A percentile compares a stretch with the other conserved stretches of the same genome.
phyloP scores from a whole-genome alignment of 805 yeast species.

The Osmozyma mogii region DNA sequence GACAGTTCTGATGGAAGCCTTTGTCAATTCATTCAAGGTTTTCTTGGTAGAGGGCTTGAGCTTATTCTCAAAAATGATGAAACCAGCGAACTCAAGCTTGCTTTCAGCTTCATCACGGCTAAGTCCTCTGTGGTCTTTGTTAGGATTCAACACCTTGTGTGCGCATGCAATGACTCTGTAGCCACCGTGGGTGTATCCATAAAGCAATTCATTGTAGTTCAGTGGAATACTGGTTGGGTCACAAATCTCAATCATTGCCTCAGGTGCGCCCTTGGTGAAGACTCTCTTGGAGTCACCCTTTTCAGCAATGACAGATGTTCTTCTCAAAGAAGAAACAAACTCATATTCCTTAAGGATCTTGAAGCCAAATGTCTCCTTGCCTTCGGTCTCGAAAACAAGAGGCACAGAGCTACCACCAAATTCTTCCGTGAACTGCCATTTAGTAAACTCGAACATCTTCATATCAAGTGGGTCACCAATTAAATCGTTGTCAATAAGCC shows the following conservation, averaged over 20 bases:
- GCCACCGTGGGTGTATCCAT: conserved; percentile 87
- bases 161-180: conserved; percentile 95
- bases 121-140: conserved; percentile 14
- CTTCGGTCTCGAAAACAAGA: conserved; percentile 11
- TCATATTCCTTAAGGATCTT: conserved; percentile 54
- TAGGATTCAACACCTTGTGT: conserved; percentile 37
- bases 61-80: conserved; percentile 88
- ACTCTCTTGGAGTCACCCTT: conserved; percentile 12
- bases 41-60: conserved; percentile 60
- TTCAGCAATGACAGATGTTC: conserved; percentile 78
- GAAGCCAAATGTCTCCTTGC: conserved; percentile 16
- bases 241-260: conserved; percentile 78
- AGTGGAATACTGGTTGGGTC: conserved; percentile 60
- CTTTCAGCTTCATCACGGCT: conserved; percentile 63
- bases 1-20: conserved; percentile 71
- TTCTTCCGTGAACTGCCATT: conserved; percentile 70
- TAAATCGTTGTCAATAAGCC: conserved; percentile 67
- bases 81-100: conserved; percentile 70
- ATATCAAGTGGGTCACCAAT: conserved; percentile 92
- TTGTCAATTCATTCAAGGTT: conserved; percentile 50
- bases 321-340: conserved; percentile 72
- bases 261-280: conserved; percentile 96
- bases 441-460: conserved; percentile 88
- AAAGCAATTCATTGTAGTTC: conserved; percentile 64
- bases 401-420: conserved; percentile 23